A percentile compares a stretch with the other conserved stretches of the same genome.
These are phyloP conservation scores for Sugiyamaella grinbergsii DNA, from an alignment of 1,139 yeast genomes.

Conservation along the genomic window DNA sequence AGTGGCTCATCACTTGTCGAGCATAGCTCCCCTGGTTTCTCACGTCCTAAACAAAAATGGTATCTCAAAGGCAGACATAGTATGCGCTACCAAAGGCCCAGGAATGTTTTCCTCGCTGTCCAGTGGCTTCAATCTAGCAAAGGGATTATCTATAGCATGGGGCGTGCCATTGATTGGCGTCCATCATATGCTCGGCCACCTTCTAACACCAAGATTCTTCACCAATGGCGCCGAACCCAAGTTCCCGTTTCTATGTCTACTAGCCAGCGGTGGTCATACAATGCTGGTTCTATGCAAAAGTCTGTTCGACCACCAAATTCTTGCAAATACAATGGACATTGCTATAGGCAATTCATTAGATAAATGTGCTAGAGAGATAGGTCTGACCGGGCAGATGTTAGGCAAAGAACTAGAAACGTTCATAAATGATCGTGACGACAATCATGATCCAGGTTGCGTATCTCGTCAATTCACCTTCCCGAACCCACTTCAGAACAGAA, in stretches of 20 bases:
- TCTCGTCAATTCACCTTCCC: constrained; percentile 48
- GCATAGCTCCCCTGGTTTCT: constrained; percentile 52
- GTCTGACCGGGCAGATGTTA: constrained; percentile 76
- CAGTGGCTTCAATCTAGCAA: constrained; percentile 80
- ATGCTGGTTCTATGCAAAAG: constrained; percentile 72
- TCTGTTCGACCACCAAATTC: constrained; percentile 64
- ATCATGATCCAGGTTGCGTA: constrained; percentile 27
- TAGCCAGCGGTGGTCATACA: constrained; percentile 96
- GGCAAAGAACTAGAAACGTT: constrained; percentile 78
- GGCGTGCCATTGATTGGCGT: constrained; percentile 80
- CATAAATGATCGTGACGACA: constrained; percentile 44
- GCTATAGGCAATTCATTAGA: constrained; percentile 95
- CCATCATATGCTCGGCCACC: constrained; percentile 95
- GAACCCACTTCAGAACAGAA: constrained; percentile 55
- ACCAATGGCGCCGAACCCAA: constrained; percentile 51
- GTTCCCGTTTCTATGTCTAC: constrained; percentile 77
- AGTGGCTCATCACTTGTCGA: constrained; percentile 69
- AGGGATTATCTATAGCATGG: constrained; percentile 82
- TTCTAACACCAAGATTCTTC: constrained; percentile 63
- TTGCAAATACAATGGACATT: constrained; percentile 78
- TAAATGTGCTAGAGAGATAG: constrained; percentile 86
- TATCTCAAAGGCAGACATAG: constrained; percentile 60
- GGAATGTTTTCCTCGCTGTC: constrained; percentile 93
- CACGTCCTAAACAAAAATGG: constrained; percentile 42
- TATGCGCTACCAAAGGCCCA: constrained; percentile 94